Evolutionary conservation across 2,329 filamentous ascomycete species (phyloP), one percentile per base, ranked within the genome.

Genomic region (Fonsecaea monophora): DNA sequence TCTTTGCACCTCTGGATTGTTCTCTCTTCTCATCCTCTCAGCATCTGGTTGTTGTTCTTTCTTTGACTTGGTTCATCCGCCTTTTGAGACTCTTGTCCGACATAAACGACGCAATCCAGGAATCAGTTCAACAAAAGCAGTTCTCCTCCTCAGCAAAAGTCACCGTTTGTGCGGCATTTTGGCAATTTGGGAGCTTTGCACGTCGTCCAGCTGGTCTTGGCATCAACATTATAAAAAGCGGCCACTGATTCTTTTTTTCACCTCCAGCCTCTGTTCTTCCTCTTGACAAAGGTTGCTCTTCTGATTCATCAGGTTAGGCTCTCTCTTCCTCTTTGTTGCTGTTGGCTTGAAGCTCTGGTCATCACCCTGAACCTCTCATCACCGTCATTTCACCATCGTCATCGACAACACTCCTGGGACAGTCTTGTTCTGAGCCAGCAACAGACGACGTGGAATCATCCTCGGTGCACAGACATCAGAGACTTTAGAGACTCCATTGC

Each of bases 131-230:
- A 9, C 40, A 53, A 38, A 42, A 54, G 40, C 60, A 32, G 9
- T 40, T 54, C 60, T 25, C 5, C 13, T 9, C 32, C 15, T 35
- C 25, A 55, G 12, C 30, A 37, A 55, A 55, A 55, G 13, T 25
- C 21, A 40, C 15, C 25, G 13, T 50, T 21, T 50, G 45, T n/a
- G 45, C 32, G n/a, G 59, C 34, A 40, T 25, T 54, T 37, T 21
- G 50, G 57, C 37, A 35, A 32, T n/a, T 25, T 45, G 53, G 45
- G n/a, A 42, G 60, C 53, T 34, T 45, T 59, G 48, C 53, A 61
- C 57, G 53, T 60, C 55, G 55, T 66, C 60, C 60, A 60, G 35
- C 25, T 48, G 34, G 60, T 53, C 64, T 66, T 66, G 53, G 64
- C 64, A 18, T 53, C 18, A 53, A 9, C 35, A 48, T 35, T 21